phyloP scores from a whole-genome alignment of 192 early-diverging fungal species.

The Allomyces macrogynus region DNA sequence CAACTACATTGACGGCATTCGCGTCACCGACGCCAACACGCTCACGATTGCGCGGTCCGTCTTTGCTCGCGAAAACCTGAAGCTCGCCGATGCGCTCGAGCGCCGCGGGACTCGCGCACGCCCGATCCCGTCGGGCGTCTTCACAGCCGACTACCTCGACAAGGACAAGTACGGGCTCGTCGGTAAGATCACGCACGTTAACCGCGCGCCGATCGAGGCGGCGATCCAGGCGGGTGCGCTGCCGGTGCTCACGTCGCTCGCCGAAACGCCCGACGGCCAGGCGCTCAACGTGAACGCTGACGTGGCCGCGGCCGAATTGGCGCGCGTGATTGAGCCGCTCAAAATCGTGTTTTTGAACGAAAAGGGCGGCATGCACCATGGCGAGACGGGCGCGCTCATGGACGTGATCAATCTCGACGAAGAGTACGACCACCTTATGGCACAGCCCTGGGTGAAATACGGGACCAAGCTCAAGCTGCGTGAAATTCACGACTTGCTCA shows the following conservation, averaged over 20 bases:
- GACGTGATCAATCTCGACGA: slow-evolving; percentile 96
- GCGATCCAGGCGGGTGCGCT: slow-evolving; percentile 82
- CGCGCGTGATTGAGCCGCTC: slow-evolving; percentile 83
- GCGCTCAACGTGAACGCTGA: slow-evolving; percentile 98
- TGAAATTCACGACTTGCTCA: slow-evolving; percentile 93
- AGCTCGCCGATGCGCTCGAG: slow-evolving; percentile 93
- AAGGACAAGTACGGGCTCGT: slow-evolving; percentile 87
- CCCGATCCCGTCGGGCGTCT: slow-evolving; percentile 91
- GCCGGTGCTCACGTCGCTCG: slow-evolving; percentile 87
- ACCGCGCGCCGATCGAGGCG: slow-evolving; percentile 83
- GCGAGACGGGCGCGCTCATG: slow-evolving; percentile 85
- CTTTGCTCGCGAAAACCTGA: slow-evolving; percentile 87
- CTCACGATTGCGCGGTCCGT: slow-evolving; percentile 85
- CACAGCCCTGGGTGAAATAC: slow-evolving; percentile 91
- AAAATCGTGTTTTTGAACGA: slow-evolving; percentile 97
- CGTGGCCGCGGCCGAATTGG: slow-evolving; percentile 91
- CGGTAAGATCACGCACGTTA: slow-evolving; percentile 73
- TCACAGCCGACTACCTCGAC: slow-evolving; percentile 90
- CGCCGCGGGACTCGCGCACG: slow-evolving; percentile 79
- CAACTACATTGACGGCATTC: slow-evolving; percentile 91
- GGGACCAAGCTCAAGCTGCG: slow-evolving; percentile 95
- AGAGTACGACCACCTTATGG: slow-evolving; percentile 88
- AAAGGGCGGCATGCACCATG: slow-evolving; percentile 89
- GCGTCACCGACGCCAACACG: slow-evolving; percentile 85
- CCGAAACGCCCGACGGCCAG: slow-evolving; percentile 87